Evolutionary conservation across 208 protist genomes (phyloP).

Genomic region (Novymonas esmeraldas): DNA sequence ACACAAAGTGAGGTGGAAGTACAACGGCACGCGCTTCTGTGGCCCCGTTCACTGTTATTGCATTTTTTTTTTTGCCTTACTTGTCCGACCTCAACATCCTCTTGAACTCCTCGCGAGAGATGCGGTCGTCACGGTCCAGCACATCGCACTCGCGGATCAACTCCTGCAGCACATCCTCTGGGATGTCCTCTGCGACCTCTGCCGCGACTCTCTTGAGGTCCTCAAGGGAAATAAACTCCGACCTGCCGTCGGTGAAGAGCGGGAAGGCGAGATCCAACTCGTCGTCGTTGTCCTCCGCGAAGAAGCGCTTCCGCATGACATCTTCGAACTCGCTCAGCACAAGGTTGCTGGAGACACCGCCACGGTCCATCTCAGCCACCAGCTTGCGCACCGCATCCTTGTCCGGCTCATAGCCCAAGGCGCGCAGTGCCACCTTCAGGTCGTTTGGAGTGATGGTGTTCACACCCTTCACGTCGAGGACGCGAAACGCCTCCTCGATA

Average conservation of each 20-base stretch:
- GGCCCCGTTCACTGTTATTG: neutral
- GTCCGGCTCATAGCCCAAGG: slow-evolving; percentile 95
- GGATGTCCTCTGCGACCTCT: slow-evolving; percentile 95
- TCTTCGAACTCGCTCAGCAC: slow-evolving; percentile 90
- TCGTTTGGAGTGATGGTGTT: slow-evolving; percentile 94
- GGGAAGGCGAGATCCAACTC: slow-evolving; percentile 95
- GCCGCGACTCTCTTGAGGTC: slow-evolving; percentile 95
- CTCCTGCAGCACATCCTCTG: slow-evolving; percentile 95
- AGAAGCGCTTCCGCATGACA: slow-evolving; percentile 92
- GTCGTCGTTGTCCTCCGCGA: slow-evolving; percentile 87
- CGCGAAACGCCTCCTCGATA: slow-evolving; percentile 95
- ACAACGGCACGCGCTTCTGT: no score
- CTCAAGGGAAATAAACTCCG: slow-evolving; percentile 95
- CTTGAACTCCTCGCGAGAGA: slow-evolving; percentile 95
- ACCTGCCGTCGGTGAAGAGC: slow-evolving; percentile 94
- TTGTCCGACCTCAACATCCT: slow-evolving; percentile 87
- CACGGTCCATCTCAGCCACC: slow-evolving; percentile 92
- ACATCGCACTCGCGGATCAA: slow-evolving; percentile 96
- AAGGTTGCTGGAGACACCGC: slow-evolving; percentile 90
- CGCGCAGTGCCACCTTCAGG: slow-evolving; percentile 94
- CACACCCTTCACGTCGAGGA: slow-evolving; percentile 95
- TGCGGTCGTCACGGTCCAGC: slow-evolving; percentile 93
- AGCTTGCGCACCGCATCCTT: slow-evolving; percentile 93
- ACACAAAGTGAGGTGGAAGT: no score
- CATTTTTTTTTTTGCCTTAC: slow-evolving; percentile 10